Conservation (phyloP, 139 green algal genomes). For the Monoraphidium neglectum region DNA sequence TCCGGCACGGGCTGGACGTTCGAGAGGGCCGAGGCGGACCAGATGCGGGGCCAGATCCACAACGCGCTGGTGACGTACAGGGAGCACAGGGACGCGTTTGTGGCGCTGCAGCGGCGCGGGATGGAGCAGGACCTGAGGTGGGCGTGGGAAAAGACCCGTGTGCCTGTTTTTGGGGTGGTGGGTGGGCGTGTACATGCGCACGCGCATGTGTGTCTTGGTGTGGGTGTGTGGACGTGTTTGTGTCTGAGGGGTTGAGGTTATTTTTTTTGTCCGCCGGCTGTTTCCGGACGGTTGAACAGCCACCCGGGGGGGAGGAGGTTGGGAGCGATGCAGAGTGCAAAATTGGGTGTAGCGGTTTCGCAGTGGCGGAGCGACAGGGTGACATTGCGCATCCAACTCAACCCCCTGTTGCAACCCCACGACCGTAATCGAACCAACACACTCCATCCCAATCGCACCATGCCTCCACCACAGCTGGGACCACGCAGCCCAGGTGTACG, state of each 20-base stretch:
- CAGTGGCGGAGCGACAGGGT: no score
- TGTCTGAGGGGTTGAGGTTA: no score
- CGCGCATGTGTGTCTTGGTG: neutral
- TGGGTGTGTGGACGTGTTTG: neutral
- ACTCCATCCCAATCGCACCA: neutral
- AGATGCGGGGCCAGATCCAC: conserved; percentile 62
- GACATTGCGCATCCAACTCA: no score
- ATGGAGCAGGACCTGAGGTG: conserved; percentile 83
- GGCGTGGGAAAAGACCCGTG: conserved; percentile 59
- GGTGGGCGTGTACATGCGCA: neutral
- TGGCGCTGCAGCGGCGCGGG: conserved; percentile 60
- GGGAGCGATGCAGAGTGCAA: no score
- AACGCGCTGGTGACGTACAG: conserved; percentile 83
- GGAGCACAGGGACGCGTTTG: conserved; percentile 70
- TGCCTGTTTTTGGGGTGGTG: no score
- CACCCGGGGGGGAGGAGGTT: no score
- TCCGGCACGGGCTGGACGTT: conserved; percentile 86
- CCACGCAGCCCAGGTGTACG: conserved; percentile 87
- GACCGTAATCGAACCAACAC: no score
- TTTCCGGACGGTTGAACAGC: no score
- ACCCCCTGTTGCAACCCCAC: no score
- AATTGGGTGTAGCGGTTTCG: no score
- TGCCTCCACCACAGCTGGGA: conserved; percentile 89
- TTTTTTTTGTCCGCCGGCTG: no score
- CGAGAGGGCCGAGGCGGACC: conserved; percentile 61